Evolutionary conservation across 1,139 yeast species (phyloP).

Genomic region (Debaryomyces fabryi): DNA sequence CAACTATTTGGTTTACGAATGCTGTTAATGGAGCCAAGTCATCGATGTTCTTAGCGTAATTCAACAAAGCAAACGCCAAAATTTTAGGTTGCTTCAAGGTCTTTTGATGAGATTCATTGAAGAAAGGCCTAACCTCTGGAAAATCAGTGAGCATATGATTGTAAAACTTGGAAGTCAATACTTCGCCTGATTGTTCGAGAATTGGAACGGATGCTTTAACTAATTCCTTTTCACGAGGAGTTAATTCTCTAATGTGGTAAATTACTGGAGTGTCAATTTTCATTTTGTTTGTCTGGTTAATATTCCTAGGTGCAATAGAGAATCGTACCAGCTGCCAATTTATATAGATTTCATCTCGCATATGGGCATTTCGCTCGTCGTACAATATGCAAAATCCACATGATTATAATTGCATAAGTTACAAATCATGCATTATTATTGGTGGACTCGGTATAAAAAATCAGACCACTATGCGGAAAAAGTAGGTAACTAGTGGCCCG

Average conservation of each 20-base stretch:
- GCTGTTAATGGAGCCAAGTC: conserved; percentile 54
- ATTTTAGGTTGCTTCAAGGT: conserved; percentile 63
- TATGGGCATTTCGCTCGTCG: neutral
- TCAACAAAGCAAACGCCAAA: conserved; percentile 61
- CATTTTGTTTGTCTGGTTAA: neutral
- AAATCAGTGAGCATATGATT: conserved; percentile 53
- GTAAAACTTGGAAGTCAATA: conserved; percentile 58
- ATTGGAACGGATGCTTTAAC: conserved; percentile 62
- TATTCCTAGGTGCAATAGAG: neutral
- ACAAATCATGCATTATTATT: neutral
- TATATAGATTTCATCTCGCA: neutral
- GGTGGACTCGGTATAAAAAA: neutral
- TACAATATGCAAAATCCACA: neutral
- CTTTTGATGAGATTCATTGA: conserved; percentile 62
- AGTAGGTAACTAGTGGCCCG: neutral
- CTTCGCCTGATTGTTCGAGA: conserved; percentile 57
- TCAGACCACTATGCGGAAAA: neutral
- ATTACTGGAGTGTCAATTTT: conserved; percentile 10
- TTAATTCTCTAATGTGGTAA: conserved; percentile 27
- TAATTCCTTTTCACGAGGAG: conserved; percentile 35
- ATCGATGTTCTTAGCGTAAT: conserved; percentile 67
- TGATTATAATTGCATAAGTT: neutral
- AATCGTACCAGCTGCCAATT: neutral
- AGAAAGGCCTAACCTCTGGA: conserved; percentile 59
- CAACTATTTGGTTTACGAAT: conserved; percentile 62